These are phyloP conservation scores for Circinella umbellata DNA, from an alignment of 371 early-diverging fungal genomes.

Conservation along the genomic window DNA sequence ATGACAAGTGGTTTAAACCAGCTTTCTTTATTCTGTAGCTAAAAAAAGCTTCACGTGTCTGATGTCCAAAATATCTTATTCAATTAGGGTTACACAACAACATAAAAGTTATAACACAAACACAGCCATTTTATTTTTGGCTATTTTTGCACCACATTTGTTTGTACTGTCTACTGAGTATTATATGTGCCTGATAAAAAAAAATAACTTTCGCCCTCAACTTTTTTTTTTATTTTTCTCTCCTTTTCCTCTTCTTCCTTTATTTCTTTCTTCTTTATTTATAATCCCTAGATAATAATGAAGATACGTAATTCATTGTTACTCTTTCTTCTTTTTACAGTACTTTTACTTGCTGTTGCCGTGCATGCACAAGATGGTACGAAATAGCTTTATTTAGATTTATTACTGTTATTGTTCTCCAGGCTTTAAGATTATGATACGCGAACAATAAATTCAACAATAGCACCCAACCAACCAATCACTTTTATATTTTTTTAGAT, in stretches of 20 bases:
- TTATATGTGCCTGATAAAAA: neutral
- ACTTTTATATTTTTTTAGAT: no score
- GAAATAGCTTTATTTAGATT: no score
- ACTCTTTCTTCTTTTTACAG: conserved; percentile 5
- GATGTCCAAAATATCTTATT: neutral
- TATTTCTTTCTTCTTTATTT: neutral
- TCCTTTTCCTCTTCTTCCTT: neutral
- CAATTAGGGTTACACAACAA: conserved; percentile 6
- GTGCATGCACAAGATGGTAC: conserved; percentile 2
- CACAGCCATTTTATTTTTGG: conserved; percentile 13
- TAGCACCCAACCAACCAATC: no score
- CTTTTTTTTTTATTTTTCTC: conserved; percentile 9
- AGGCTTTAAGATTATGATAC: neutral
- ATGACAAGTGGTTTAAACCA: neutral
- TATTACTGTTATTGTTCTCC: no score
- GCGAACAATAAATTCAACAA: no score
- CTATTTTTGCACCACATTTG: neutral
- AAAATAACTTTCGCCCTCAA: neutral
- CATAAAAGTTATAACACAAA: conserved; percentile 7
- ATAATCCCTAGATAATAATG: conserved; percentile 6
- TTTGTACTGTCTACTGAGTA: neutral
- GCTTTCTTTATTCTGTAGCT: neutral
- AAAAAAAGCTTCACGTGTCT: conserved; percentile 9
- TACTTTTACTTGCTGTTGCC: conserved; percentile 1
- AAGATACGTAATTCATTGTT: conserved; percentile 7